Conservation (phyloP, 1,139 yeast genomes). For the Sporopachydermia cereana region DNA sequence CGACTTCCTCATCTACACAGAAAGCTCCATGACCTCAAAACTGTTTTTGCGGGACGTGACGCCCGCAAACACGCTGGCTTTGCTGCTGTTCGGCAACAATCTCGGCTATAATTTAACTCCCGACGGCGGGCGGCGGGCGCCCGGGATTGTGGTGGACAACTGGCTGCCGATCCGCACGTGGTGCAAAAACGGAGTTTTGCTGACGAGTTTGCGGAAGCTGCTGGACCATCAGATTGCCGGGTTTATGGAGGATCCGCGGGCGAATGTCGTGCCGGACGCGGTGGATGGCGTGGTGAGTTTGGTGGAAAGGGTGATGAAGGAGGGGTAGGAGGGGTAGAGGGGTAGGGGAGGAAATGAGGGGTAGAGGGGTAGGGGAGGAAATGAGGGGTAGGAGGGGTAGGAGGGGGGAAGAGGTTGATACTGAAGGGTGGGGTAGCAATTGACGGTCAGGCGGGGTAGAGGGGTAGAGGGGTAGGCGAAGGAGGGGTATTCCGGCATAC, state of each 20-base stretch:
- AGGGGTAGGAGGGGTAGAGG: too few species aligned
- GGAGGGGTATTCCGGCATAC: too few species aligned
- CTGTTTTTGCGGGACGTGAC: slow-evolving; percentile 65
- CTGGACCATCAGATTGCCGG: slow-evolving; percentile 58
- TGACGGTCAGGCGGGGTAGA: too few species aligned
- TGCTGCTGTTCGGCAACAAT: slow-evolving; percentile 69
- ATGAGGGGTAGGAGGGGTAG: too few species aligned
- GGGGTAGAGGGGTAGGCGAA: too few species aligned
- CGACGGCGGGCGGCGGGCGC: slow-evolving; percentile 29
- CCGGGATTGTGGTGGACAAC: slow-evolving; percentile 53
- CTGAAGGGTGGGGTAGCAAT: too few species aligned
- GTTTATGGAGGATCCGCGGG: slow-evolving; percentile 34
- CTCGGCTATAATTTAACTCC: slow-evolving; percentile 48
- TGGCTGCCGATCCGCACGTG: slow-evolving; percentile 84
- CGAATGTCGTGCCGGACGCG: too few species aligned
- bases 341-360: too few species aligned
- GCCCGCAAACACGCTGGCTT: slow-evolving; percentile 61
- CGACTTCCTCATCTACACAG: slow-evolving; percentile 23
- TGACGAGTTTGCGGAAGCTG: slow-evolving; percentile 53
- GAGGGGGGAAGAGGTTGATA: too few species aligned
- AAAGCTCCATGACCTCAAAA: slow-evolving; percentile 44
- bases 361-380: too few species aligned
- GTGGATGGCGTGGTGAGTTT: too few species aligned
- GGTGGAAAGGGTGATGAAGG: too few species aligned
- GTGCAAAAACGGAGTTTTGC: slow-evolving; percentile 86